Evolutionary conservation across 495 filamentous ascomycete genomes (phyloP), one percentile per base, ranked within the genome.

Genomic region (Cercophora sp.): DNA sequence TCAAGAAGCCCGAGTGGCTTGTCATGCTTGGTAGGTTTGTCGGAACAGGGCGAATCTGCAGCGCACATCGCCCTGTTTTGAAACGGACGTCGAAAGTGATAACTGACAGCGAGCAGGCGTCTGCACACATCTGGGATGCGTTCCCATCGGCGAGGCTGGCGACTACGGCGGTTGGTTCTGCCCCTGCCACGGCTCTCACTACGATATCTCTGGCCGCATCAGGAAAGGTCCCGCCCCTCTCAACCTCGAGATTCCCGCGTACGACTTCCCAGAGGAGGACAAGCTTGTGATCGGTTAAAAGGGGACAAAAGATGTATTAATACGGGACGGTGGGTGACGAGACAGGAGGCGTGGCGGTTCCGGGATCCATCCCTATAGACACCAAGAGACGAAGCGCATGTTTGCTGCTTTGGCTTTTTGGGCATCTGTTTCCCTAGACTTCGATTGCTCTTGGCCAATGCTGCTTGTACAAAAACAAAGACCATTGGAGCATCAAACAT

Each of bases 161-260:
- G 94, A 99, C 71, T 99, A 77, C 70, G 93, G 93, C 64, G 93
- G 93, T 65, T 99, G 93, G 93, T 99, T 99, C 85, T 99, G 93
- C 79, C 93, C 93, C 55, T 99, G 93, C 85, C 93, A 99, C 81
- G 93, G 93, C 69, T 96, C 91, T 51, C 93, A 99, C 79, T 99
- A 99, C 82, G 93, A 99, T 74, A 96, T 99, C 74, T 96, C 89
- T 55, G 93, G 93, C 67, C 89, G 93, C 70, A 86, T 91, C 76
- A 84, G 93, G 73, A 96, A 87, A 80, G 93, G 93, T 19, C 93
- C 93, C 42, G 93, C 93, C 48, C 93, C 93, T 56, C 80, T 97
- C 64, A 99, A 99, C 80, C 81, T 99, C 63, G 93, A 96, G 81
- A 83, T 99, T 57, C 93, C 93, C 55, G 60, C 66, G 65, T 99